Evolutionary conservation across 352 stramenopile species (phyloP), one percentile per base, ranked within the genome.

Genomic region (Globisporangium paroecandrum): DNA sequence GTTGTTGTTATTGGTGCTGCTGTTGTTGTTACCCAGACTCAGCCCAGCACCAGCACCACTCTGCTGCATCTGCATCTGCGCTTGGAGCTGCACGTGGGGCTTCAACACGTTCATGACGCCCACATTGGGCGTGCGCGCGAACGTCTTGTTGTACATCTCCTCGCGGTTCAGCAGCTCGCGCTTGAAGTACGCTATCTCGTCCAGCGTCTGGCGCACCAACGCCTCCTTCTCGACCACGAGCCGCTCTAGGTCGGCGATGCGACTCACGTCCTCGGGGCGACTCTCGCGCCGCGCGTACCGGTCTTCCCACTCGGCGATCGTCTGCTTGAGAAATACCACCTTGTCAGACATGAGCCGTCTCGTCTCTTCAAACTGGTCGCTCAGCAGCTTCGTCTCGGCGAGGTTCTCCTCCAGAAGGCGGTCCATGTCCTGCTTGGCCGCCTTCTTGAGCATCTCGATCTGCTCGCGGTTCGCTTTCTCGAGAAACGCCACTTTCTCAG

Each of bases 111-210:
- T 79, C 59, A 97, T 78, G 58, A 98, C 78, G 25, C 92, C 92
- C 3, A 98, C 90, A 49, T 97, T 97, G 0, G 90, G 89, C 10
- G 78, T 74, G 7, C 83, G 69, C 2, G 85, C 85, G 43, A 98
- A 98, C 1, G 92, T 96, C 60, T 97, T 97, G 78, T 98, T 98
- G 84, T 97, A 98, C 76, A 88, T 97, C 62, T 97, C 89, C 68
- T 98, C 93, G 18, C 93, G 90, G 64, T 98, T 98, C 20, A 97
- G 73, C 34, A 98, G 72, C 73, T 98, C 93, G 3, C 89, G 82
- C 77, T 98, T 97, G 69, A 97, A 95, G 69, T 94, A 97, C n/a
- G 85, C 81, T 89, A 97, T 96, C 68, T 98, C 93, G 60, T 97
- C 89, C 65, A 87, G 65, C 24, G 83, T 90, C 41, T 82, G 75